Evolutionary conservation across 441 rosid genomes (phyloP).

Genomic region (Kokia cookei): DNA sequence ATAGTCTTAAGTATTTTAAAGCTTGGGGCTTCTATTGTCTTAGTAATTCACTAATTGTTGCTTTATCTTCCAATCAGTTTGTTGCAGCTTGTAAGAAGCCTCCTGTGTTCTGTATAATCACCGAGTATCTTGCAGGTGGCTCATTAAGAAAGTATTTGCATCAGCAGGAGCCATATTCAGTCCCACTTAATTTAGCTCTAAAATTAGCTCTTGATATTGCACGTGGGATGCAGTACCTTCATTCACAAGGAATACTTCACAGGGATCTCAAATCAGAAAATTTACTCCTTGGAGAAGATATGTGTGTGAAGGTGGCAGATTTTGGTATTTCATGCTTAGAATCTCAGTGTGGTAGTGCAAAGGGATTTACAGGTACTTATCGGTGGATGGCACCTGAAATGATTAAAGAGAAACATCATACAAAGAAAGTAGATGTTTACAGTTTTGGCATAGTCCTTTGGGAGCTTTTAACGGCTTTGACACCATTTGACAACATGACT

Average conservation of each 20-base stretch:
- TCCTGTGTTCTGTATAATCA: conserved; percentile 74
- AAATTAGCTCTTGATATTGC: conserved; percentile 70
- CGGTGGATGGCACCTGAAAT: conserved; percentile 94
- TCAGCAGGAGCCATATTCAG: conserved; percentile 65
- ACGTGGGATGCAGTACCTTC: conserved; percentile 71
- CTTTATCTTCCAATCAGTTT: conserved; percentile 42
- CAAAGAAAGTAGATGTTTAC: conserved; percentile 78
- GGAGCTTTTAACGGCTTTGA: conserved; percentile 72
- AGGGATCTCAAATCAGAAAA: conserved; percentile 82
- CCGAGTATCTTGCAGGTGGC: conserved; percentile 69
- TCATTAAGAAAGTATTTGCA: conserved; percentile 65
- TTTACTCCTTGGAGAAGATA: conserved; percentile 59
- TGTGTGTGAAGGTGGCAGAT: conserved; percentile 71
- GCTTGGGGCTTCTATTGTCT: background rate
- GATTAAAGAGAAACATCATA: conserved; percentile 69
- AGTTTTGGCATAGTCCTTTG: conserved; percentile 78
- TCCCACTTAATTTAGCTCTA: conserved; percentile 53
- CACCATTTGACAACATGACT: conserved; percentile 75
- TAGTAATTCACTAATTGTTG: conserved; percentile 5
- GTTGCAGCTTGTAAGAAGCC: conserved; percentile 80
- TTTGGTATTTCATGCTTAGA: conserved; percentile 79
- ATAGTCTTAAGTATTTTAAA: background rate
- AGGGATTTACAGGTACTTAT: conserved; percentile 77
- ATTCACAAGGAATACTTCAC: conserved; percentile 63
- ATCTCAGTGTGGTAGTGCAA: conserved; percentile 61